A percentile compares a stretch with the other conserved stretches of the same genome.
Evolutionary conservation across 23 red algal species (phyloP).

Genomic region (Chondrus crispus): DNA sequence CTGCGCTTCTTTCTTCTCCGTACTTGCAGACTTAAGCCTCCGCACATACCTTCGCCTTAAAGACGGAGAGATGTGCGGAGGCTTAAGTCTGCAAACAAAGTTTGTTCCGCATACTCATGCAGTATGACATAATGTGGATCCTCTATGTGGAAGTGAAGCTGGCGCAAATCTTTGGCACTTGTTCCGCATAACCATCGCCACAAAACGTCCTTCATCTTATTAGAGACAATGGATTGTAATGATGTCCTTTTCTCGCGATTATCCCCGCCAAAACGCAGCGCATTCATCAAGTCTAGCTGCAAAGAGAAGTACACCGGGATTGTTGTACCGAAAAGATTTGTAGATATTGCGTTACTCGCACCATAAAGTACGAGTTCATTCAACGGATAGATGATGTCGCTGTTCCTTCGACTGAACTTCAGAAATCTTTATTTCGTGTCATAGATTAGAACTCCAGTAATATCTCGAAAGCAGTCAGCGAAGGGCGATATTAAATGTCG

Average conservation of each 20-base stretch:
- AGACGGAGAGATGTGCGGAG: no score
- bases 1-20: no score
- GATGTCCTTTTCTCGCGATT: neutral
- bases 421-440: neutral
- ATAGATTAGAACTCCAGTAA: neutral
- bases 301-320: neutral
- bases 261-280: neutral
- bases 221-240: neutral
- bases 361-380: neutral
- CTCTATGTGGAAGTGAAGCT: constrained; percentile 1
- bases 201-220: constrained; percentile 12
- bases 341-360: neutral
- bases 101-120: neutral
- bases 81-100: no score
- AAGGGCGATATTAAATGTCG: neutral
- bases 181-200: neutral
- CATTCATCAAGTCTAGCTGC: constrained; percentile 1
- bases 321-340: neutral
- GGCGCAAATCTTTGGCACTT: neutral
- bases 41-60: no score
- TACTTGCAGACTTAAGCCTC: neutral
- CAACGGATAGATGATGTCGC: neutral
- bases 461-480: neutral
- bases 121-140: neutral
- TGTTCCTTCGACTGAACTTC: neutral